phyloP scores from a whole-genome alignment of 805 yeast species.

The Lachancea nothofagi region DNA sequence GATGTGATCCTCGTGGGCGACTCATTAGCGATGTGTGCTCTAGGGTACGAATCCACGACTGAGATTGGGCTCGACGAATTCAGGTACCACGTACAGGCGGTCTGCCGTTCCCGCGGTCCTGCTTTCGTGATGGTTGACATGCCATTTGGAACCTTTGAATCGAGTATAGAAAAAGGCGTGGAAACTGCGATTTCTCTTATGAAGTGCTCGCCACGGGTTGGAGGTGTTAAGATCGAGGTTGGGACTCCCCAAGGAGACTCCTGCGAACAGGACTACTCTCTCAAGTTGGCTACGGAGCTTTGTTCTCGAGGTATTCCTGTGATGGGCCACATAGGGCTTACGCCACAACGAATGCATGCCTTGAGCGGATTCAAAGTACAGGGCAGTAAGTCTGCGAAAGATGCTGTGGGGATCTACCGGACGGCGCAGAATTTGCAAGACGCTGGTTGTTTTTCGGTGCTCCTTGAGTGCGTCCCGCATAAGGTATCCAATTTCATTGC shows the following conservation, averaged over 20 bases:
- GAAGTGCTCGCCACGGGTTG: constrained; percentile 26
- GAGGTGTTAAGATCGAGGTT: constrained; percentile 66
- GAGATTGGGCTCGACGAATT: constrained; percentile 76
- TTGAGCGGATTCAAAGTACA: constrained; percentile 88
- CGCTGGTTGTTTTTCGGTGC: constrained; percentile 70
- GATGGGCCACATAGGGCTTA: constrained; percentile 85
- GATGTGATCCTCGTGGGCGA: constrained; percentile 85
- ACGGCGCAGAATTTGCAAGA: constrained; percentile 67
- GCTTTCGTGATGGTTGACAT: constrained; percentile 77
- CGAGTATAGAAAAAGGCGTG: constrained; percentile 56
- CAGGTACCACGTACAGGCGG: constrained; percentile 69
- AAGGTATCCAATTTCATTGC: constrained; percentile 64
- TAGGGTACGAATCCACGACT: constrained; percentile 74
- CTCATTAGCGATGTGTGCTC: constrained; percentile 85
- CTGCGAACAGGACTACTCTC: constrained; percentile 39
- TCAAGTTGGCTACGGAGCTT: constrained; percentile 49
- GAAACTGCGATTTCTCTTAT: constrained; percentile 54
- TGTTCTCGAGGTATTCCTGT: constrained; percentile 77
- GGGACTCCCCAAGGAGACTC: constrained; percentile 34
- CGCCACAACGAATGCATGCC: constrained; percentile 79
- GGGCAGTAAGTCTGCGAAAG: constrained; percentile 49
- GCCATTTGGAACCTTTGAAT: constrained; percentile 84
- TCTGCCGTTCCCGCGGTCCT: constrained; percentile 58
- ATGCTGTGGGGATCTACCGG: constrained; percentile 52
- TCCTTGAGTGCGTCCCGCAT: constrained; percentile 84